phyloP scores from a whole-genome alignment of 805 yeast species.

The Starmerella sirachaensis region DNA sequence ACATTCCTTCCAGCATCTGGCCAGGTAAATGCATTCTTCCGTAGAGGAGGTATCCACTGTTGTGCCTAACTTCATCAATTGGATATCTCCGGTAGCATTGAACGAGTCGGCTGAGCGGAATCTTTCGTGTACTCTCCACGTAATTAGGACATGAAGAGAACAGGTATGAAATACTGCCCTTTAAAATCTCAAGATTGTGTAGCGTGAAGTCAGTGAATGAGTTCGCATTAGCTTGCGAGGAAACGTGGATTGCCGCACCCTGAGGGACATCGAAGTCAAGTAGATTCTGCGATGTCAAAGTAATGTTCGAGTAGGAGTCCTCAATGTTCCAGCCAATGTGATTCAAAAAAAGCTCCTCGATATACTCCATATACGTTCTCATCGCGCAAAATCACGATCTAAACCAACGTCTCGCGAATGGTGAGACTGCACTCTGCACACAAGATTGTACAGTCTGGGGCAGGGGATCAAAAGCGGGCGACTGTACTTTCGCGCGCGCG shows the following conservation, averaged over 20 bases:
- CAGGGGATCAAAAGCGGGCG: too few relatives aligned
- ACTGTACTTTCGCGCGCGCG: too few relatives aligned
- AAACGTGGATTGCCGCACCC: slow-evolving; percentile 51
- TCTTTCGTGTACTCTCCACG: slow-evolving; percentile 30
- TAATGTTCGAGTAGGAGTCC: slow-evolving; percentile 61
- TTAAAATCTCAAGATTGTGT: slow-evolving; percentile 49
- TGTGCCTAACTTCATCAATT: not conserved
- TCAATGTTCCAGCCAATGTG: slow-evolving; percentile 70
- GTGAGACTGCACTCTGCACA: too few relatives aligned
- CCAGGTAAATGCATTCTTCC: slow-evolving; percentile 87
- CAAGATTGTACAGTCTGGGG: too few relatives aligned
- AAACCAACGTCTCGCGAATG: too few relatives aligned
- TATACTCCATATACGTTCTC: slow-evolving; percentile 80
- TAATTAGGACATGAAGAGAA: slow-evolving; percentile 52
- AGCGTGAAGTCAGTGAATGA: slow-evolving; percentile 66
- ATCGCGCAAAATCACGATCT: too few relatives aligned
- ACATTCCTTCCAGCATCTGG: slow-evolving; percentile 76
- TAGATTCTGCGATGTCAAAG: slow-evolving; percentile 31
- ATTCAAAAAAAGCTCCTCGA: slow-evolving; percentile 57
- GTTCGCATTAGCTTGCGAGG: slow-evolving; percentile 55
- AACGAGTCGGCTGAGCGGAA: slow-evolving; percentile 19
- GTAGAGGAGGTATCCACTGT: slow-evolving; percentile 34
- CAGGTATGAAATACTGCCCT: slow-evolving; percentile 74
- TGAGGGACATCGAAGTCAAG: slow-evolving; percentile 64
- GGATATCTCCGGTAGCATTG: slow-evolving; percentile 19